These are phyloP conservation scores for Nicotiana attenuata DNA, from an alignment of 257 asterid genomes.

Conservation along the genomic window DNA sequence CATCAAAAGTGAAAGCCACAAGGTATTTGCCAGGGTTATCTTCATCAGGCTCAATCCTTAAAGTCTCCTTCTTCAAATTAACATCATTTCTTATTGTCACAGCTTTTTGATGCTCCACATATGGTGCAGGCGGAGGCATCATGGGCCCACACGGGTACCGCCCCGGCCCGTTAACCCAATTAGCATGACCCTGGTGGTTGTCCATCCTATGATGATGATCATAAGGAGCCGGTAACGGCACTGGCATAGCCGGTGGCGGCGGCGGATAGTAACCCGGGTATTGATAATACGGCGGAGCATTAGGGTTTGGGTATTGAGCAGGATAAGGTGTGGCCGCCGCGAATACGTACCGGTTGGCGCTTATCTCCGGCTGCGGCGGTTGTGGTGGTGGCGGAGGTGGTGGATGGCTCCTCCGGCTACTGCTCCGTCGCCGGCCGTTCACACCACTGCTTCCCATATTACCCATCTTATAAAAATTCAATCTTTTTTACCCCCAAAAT, in stretches of 20 bases:
- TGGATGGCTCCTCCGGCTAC: slow-evolving; percentile 51
- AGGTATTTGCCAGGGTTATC: slow-evolving; percentile 72
- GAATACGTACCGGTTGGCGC: slow-evolving; percentile 81
- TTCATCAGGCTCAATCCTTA: slow-evolving; percentile 82
- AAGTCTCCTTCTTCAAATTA: slow-evolving; percentile 87
- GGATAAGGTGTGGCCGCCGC: slow-evolving; percentile 99
- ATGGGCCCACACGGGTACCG: slow-evolving; percentile 69
- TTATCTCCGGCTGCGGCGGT: slow-evolving; percentile 67
- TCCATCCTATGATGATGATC: slow-evolving; percentile 61
- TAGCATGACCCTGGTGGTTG: slow-evolving; percentile 42
- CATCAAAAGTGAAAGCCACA: slow-evolving; percentile 87
- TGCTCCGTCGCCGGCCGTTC: slow-evolving; percentile 56
- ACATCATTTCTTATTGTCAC: slow-evolving; percentile 92
- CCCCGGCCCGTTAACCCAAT: slow-evolving; percentile 69
- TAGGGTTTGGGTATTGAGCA: slow-evolving; percentile 72
- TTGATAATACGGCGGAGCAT: slow-evolving; percentile 75
- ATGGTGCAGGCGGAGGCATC: slow-evolving; percentile 58
- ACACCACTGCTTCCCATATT: slow-evolving; percentile 79
- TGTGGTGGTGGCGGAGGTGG: slow-evolving; percentile 74
- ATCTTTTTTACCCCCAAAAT: not conserved
- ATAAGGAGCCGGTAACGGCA: slow-evolving; percentile 69
- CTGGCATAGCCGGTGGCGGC: slow-evolving; percentile 51
- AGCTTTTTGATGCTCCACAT: slow-evolving; percentile 98
- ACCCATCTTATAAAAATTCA: slow-evolving; percentile 46
- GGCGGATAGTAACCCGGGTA: slow-evolving; percentile 77